These are phyloP conservation scores for Boletus edulis DNA, from an alignment of 768 basidiomycete genomes.

Conservation along the genomic window DNA sequence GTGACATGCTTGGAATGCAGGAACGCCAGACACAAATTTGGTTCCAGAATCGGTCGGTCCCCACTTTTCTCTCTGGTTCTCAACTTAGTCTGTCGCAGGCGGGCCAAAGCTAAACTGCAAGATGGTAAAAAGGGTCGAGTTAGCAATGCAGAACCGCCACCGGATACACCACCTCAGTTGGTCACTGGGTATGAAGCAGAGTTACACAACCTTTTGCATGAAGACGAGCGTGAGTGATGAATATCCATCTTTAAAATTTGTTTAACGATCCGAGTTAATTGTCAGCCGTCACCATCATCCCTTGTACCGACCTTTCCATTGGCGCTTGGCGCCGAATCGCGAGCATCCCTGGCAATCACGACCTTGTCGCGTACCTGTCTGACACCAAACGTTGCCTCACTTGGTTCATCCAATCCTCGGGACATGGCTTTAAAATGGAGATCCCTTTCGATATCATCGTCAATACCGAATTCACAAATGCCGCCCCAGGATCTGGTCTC, in stretches of 20 bases:
- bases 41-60: conserved; percentile 73
- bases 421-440: conserved; percentile 83
- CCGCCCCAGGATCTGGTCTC: conserved; percentile 52
- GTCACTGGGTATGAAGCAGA: conserved; percentile 55
- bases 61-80: not conserved
- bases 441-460: conserved; percentile 65
- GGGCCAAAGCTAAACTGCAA: conserved; percentile 78
- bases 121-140: conserved; percentile 51
- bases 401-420: conserved; percentile 77
- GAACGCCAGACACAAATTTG: conserved; percentile 89
- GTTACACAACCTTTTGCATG: conserved; percentile 65
- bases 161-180: conserved; percentile 52
- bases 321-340: conserved; percentile 79
- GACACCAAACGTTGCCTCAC: conserved; percentile 62
- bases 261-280: not conserved
- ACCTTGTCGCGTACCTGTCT: conserved; percentile 75
- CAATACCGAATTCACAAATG: conserved; percentile 54
- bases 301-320: conserved; percentile 70
- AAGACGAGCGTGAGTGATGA: conserved; percentile 64
- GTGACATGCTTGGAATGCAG: conserved; percentile 72
- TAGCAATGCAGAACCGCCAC: conserved; percentile 37
- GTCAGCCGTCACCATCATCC: conserved; percentile 70
- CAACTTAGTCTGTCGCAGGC: conserved; percentile 38
- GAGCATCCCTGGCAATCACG: conserved; percentile 50
- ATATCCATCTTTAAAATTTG: not conserved